A percentile compares a stretch with the other conserved stretches of the same genome.
These are phyloP conservation scores for Teratosphaeria pseudoeucalypti DNA, from an alignment of 2,329 filamentous ascomycete species.

Conservation along the genomic window DNA sequence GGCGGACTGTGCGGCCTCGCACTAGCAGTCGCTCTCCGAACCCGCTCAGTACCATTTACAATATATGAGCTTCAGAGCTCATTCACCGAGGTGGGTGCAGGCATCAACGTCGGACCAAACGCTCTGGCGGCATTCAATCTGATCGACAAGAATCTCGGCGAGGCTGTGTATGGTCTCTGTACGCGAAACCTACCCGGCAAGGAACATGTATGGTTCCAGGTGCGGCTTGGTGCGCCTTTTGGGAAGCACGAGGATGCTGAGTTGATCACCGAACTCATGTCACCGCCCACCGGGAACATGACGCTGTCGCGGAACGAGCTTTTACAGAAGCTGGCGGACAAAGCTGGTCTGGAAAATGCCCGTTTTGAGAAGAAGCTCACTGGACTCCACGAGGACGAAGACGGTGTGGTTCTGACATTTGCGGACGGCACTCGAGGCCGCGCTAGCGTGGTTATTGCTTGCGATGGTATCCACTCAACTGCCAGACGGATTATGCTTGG, in stretches of 20 bases:
- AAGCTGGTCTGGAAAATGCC: conserved; percentile 7
- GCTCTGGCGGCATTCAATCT: conserved; percentile 93
- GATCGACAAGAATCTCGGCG: conserved; percentile 40
- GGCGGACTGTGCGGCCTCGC: conserved; percentile 49
- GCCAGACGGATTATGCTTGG: conserved; percentile 46
- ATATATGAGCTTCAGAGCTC: conserved; percentile 31
- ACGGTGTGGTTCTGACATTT: conserved; percentile 28
- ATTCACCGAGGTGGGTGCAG: conserved; percentile 50
- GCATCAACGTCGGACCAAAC: conserved; percentile 50
- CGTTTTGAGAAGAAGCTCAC: conserved; percentile 17
- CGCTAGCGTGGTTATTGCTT: conserved; percentile 46
- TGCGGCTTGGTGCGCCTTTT: conserved; percentile 25
- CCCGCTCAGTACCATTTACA: conserved; percentile 18
- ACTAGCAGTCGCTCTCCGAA: conserved; percentile 43
- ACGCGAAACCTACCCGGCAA: conserved; percentile 30
- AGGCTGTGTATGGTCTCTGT: conserved; percentile 26
- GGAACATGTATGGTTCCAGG: conserved; percentile 30
- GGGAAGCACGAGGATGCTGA: conserved; percentile 13
- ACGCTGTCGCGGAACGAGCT: conserved; percentile 30
- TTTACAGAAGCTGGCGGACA: conserved; percentile 32
- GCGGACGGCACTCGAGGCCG: conserved; percentile 34
- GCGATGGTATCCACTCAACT: conserved; percentile 54
- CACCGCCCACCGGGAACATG: conserved; percentile 19
- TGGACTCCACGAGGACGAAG: conserved; percentile 7
- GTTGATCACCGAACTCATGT: conserved; percentile 18